Base-by-base conservation (phyloP, 2,329 filamentous ascomycete genomes). In the Sclerotinia subarctica region DNA sequence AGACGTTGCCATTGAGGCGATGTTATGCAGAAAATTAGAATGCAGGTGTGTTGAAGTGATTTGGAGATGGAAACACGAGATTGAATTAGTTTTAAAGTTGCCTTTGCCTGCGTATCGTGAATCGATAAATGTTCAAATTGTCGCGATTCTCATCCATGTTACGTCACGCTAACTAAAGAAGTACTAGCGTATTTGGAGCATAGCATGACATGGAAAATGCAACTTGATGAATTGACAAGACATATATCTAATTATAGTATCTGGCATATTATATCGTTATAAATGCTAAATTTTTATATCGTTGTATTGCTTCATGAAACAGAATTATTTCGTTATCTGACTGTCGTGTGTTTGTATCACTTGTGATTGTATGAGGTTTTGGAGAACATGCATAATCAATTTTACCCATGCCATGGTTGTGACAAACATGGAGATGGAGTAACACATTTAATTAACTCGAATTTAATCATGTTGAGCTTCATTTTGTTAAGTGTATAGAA, bases 1-100 rank as follows among this genome's bases (percentile, higher is more conserved):
- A 68, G 92, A 91, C 69, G 87, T 84, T 73, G 85, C 85, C 76
- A 91, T 84, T 69, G 88, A 89, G 69, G 88, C 82, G 88, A 92
- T 92, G 70, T 69, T 78, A 73, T 59, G 57, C 47, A 44, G 58
- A 64, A 10, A 19, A 29, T 38, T 17, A 17, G 21, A n/a, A 53
- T 38, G 5, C 19, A 51, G 47, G 57, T 35, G 54, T 19, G 19
- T n/a, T 53, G 47, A 21, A 15, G 38, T 60, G 32, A n/a, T 63
- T 51, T 63, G 10, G 17, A 35, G 32, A 44, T 47, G 42, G 26
- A 51, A 53, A 62, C 59, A 63, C 47, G 47, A 67, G 24, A 67
- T 44, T 46, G 56, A 32, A 62, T 53, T 60, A 21, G 38, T 35
- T 53, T 53, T 32, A 15, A 15, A 32, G 26, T 49, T 42, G 57